Base-by-base conservation (phyloP, 2,329 filamentous ascomycete species). In the Penicillium brevicompactum region DNA sequence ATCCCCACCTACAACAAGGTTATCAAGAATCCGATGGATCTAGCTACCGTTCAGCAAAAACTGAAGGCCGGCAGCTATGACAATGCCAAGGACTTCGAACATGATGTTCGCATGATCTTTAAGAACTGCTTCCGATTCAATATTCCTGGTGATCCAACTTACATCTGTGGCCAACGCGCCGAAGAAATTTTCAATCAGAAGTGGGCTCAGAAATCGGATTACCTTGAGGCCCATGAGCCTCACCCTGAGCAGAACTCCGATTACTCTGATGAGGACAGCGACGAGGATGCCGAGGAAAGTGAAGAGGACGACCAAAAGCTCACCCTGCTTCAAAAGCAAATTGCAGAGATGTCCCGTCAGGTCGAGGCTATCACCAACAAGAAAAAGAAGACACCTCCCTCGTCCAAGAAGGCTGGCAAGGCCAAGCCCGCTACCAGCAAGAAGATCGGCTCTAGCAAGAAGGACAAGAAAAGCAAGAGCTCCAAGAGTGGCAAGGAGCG, bases 1-100 rank as follows among this genome's bases (percentile, higher is more conserved):
- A 97, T 97, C 56, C 94, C 94, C 0, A 88, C 89, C 22, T 99
- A 99, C 71, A 91, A 94, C 72, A 91, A 89, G 67, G 81, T 97
- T 58, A 92, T 99, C 77, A 97, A 96, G 80, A 91, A 92, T 71
- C 94, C 94, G 0, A 99, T 97, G 93, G 93, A 99, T 72, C 80
- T 97, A 47, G 81, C 83, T 14, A 96, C 91, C n/a, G 89, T 96
- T 68, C 81, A 84, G 34, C 81, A 82, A 41, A 95, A 95, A 74
- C 81, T 97, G 40, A 85, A 88, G 63, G 80, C 81, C 11, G 91
- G 92, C 24, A 85, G 91, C 53, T 97, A 97, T 68, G 83, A 86
- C 62, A 91, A 83, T 53, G 82, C 90, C 1, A 92, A 91, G 72
- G 92, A 97, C 44, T 91, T 97, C 65, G 89, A 96, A 68, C 83